phyloP scores from a whole-genome alignment of 2,329 filamentous ascomycete genomes.

The Colletotrichum sp. region DNA sequence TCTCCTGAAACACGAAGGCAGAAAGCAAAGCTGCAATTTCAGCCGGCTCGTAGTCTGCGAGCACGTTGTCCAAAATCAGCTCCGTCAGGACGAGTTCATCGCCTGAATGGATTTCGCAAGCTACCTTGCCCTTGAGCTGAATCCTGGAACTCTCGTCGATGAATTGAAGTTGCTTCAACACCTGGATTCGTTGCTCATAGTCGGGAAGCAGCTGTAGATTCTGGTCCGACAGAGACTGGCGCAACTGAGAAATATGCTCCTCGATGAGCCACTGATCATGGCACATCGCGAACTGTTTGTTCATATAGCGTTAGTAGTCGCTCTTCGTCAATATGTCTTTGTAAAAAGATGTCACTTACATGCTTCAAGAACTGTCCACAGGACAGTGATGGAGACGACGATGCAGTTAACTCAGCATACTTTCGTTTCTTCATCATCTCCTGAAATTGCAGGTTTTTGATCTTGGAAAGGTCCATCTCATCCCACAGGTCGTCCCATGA shows the following conservation, averaged over 20 bases:
- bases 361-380: slow-evolving; percentile 89
- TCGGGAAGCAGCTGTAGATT: slow-evolving; percentile 95
- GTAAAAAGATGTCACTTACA: slow-evolving; percentile 58
- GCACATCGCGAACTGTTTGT: slow-evolving; percentile 85
- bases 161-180: slow-evolving; percentile 90
- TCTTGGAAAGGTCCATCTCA: slow-evolving; percentile 80
- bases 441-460: slow-evolving; percentile 83
- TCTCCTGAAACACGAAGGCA: slow-evolving; percentile 97
- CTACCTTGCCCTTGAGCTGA: slow-evolving; percentile 96
- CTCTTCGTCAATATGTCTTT: neutral
- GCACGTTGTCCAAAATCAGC: slow-evolving; percentile 93
- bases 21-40: slow-evolving; percentile 95
- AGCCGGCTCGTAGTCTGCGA: slow-evolving; percentile 93
- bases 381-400: slow-evolving; percentile 66
- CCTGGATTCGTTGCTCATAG: slow-evolving; percentile 92
- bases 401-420: slow-evolving; percentile 66
- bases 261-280: slow-evolving; percentile 97
- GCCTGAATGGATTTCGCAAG: slow-evolving; percentile 96
- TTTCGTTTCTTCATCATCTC: slow-evolving; percentile 78
- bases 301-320: slow-evolving; percentile 7
- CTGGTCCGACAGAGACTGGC: slow-evolving; percentile 91
- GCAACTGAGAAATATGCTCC: slow-evolving; percentile 87
- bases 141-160: slow-evolving; percentile 88
- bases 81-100: slow-evolving; percentile 97
- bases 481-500: slow-evolving; percentile 83